Evolutionary conservation across 73 alveolate species (phyloP), one percentile per base, ranked within the genome.

Genomic region (Effrenium voratum): DNA sequence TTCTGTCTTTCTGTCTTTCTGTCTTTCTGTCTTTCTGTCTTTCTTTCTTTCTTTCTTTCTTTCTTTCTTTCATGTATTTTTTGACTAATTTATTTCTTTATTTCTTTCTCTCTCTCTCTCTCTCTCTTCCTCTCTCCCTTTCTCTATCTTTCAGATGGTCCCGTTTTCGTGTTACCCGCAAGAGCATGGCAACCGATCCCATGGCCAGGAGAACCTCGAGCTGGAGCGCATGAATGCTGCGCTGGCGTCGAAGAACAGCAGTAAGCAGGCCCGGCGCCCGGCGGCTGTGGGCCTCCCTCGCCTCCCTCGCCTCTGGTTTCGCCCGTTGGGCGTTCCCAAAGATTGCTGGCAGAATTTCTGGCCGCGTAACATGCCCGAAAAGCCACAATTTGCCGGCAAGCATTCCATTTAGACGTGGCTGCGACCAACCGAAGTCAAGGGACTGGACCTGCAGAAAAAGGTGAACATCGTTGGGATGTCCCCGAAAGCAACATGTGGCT

Each of bases 131-230:
- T 55, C 30, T 55, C 22, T 55, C 12, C 22, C 30, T 55, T 22
- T 55, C 68, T 55, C 12, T 55, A 55, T 55, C 30, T 57, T 30
- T 57, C 3, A 57, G 22, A 55, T 12, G 68, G 12, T 22, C 72
- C 28, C 3, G 72, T 57, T 57, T 57, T 57, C 72, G 30, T 12
- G 12, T 55, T 57, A 30, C 12, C 12, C 72, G 16, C 72, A 57
- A 57, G 16, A n/a, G n/a, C 72, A 30, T 57, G n/a, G 16, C 3
- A 22, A 30, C 28, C 72, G 72, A 22, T 30, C 28, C 72, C 45
- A 19, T 34, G 50, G 45, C 82, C 59, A 82, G 92, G 92, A 82
- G 40, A 47, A 82, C 26, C 76, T n/a, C 19, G 75, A 82, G 73
- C 75, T 82, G 46, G 34, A 32, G 41, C 92, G 92, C 3, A 60